Evolutionary conservation across 129 eudicot genomes (phyloP).

Genomic region (Saussurea involucrata): DNA sequence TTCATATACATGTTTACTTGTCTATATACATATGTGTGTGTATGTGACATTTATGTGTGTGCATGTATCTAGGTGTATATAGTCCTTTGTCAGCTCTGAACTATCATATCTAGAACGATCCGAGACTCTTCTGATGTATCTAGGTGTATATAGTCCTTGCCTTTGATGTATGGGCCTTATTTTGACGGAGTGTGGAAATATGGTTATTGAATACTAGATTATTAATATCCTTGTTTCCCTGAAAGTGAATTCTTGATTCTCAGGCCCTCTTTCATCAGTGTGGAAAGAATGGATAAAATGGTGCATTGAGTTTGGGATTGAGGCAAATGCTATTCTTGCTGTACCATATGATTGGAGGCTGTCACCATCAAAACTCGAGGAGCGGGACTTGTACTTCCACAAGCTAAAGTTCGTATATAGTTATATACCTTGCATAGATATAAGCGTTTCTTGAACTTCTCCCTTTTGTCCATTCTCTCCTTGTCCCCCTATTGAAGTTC

Average conservation of each 20-base stretch:
- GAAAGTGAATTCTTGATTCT: constrained; percentile 1
- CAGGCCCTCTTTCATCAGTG: constrained; percentile 98
- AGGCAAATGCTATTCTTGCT: constrained; percentile 92
- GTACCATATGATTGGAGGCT: constrained; percentile 98
- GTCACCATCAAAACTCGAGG: constrained; percentile 94
- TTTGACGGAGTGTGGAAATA: not conserved
- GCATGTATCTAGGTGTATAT: not conserved
- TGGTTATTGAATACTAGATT: not conserved
- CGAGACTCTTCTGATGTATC: too few species aligned
- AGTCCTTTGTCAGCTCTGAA: not conserved
- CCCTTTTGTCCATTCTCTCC: not conserved
- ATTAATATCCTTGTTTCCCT: constrained; percentile 12
- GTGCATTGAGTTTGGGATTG: constrained; percentile 97
- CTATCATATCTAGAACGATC: not conserved
- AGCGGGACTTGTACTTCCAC: constrained; percentile 95
- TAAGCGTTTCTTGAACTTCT: not conserved
- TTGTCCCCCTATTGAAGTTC: not conserved
- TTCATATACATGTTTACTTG: not conserved
- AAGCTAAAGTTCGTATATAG: constrained; percentile 68
- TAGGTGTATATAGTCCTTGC: too few species aligned
- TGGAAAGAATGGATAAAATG: constrained; percentile 99
- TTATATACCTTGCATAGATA: constrained; percentile 4
- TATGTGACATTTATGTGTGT: not conserved
- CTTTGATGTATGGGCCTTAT: not conserved
- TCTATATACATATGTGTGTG: not conserved